Base-by-base conservation (phyloP, 345 rosid genomes). In the Camelina neglecta region DNA sequence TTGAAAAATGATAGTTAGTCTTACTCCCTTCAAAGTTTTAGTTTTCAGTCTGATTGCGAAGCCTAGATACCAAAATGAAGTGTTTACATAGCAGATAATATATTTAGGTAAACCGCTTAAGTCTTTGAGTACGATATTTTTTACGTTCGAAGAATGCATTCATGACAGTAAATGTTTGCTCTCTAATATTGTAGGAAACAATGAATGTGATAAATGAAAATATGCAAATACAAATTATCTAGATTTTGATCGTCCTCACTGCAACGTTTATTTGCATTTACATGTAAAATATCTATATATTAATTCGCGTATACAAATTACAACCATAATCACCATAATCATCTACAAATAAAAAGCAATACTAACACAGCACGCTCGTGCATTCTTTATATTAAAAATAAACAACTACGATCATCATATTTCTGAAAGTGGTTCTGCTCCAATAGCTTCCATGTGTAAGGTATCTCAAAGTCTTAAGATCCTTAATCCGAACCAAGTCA, bases 401-500 rank as follows among this genome's bases (percentile, higher is more conserved):
- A 20, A 57, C 7, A 12, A 20, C 36, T 11, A 21, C 21, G 5
- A 54, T 26, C 18, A 73, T 38, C 29, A 60, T 47, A 33, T 2
- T 35, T 65, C 42, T 24, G 15, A 58, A 18, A 16, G 54, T 42
- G 42, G 24, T 39, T 75, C 39, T 11, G 59, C 60, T 48, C 42
- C 50, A 35, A 63, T 55, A 54, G 56, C 56, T 63, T 74, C 65
- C 23, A 57, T 48, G 72, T 75, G 79, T 75, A 67, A 11, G 73
- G 74, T 75, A 60, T 50, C 69, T 60, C 38, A 75, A 75, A 69
- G 58, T 75, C 67, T 53, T 35, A 69, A 69, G 58, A 70, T 70
- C 26, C 75, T 26, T 44, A 53, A 31, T 63, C 58, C 66, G 45
- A 20, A 57, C 73, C 60, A 59, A 60, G 79, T 75, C 79, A 69